Evolutionary conservation across 31 red algal genomes (phyloP).

Genomic region (Endocladia muricata): DNA sequence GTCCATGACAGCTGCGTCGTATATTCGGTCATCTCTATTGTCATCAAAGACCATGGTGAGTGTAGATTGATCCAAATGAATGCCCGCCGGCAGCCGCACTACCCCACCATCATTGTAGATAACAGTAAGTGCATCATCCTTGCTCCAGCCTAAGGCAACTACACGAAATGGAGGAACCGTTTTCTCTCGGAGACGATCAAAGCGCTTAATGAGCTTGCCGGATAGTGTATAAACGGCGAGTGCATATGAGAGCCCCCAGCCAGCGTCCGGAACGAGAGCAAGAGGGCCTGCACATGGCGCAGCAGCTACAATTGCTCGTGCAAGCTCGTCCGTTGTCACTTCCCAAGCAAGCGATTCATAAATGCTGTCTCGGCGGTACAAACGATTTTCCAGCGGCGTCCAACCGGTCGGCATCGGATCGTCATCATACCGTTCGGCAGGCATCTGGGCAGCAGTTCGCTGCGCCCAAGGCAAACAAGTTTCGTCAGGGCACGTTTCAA

Average conservation of each 20-base stretch:
- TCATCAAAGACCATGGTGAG: constrained; percentile 16
- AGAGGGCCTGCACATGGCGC: constrained; percentile 46
- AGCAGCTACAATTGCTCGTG: constrained; percentile 30
- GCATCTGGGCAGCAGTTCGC: neutral
- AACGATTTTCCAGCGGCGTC: constrained; percentile 56
- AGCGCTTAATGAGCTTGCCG: constrained; percentile 24
- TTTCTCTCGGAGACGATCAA: constrained; percentile 43
- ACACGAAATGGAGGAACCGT: constrained; percentile 47
- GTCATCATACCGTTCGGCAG: neutral
- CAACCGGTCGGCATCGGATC: constrained; percentile 23
- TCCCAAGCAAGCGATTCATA: constrained; percentile 29
- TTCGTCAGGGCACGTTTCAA: too few relatives aligned
- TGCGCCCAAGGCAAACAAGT: too few relatives aligned
- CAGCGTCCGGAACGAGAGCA: constrained; percentile 62
- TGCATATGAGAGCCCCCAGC: constrained; percentile 59
- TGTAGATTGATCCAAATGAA: neutral
- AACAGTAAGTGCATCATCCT: constrained; percentile 52
- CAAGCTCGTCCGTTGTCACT: constrained; percentile 14
- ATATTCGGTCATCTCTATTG: constrained; percentile 28
- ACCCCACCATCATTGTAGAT: constrained; percentile 74
- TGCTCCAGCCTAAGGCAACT: constrained; percentile 58
- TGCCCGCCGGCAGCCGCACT: constrained; percentile 32
- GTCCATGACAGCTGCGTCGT: constrained; percentile 49
- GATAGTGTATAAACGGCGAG: constrained; percentile 50
- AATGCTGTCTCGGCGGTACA: constrained; percentile 40